phyloP scores from a whole-genome alignment of 768 basidiomycete genomes.

The Mycena olivaceomarginata region DNA sequence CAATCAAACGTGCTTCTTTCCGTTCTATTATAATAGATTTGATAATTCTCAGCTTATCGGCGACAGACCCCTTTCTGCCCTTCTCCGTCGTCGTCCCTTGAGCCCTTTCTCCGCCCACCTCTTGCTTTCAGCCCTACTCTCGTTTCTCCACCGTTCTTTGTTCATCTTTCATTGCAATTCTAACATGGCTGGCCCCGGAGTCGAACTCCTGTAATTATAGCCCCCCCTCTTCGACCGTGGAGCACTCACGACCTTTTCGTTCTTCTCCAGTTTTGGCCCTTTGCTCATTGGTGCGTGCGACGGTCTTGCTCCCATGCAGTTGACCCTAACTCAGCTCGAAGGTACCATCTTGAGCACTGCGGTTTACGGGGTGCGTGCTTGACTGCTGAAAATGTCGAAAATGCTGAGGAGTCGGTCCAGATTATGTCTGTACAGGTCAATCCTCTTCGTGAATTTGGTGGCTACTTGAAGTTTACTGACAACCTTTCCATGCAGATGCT shows the following conservation, averaged over 20 bases:
- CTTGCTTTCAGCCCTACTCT: background rate
- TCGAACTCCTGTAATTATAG: constrained; percentile 39
- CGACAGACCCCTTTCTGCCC: background rate
- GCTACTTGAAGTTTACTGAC: background rate
- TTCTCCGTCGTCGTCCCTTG: background rate
- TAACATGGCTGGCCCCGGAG: constrained; percentile 42
- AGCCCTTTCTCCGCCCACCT: background rate
- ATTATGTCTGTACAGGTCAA: constrained; percentile 32
- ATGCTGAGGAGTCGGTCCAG: constrained; percentile 10
- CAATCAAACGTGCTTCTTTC: too few species aligned
- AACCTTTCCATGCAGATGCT: constrained; percentile 31
- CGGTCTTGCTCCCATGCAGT: too few species aligned
- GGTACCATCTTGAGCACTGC: constrained; percentile 37
- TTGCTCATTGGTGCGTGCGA: constrained; percentile 35
- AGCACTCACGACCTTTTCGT: constrained; percentile 10
- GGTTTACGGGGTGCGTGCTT: constrained; percentile 29
- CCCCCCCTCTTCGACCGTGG: too few species aligned
- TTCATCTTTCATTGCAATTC: constrained; percentile 5
- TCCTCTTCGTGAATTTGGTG: background rate
- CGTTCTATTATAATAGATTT: too few species aligned
- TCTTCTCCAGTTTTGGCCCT: constrained; percentile 36
- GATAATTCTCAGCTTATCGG: too few species aligned
- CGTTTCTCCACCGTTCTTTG: constrained; percentile 1
- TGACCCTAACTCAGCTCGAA: background rate
- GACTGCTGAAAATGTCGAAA: background rate